Percentiles rank a stretch among this genome's conserved stretches.
Conservation (phyloP, 257 asterid species). For the Petunia secreta region DNA sequence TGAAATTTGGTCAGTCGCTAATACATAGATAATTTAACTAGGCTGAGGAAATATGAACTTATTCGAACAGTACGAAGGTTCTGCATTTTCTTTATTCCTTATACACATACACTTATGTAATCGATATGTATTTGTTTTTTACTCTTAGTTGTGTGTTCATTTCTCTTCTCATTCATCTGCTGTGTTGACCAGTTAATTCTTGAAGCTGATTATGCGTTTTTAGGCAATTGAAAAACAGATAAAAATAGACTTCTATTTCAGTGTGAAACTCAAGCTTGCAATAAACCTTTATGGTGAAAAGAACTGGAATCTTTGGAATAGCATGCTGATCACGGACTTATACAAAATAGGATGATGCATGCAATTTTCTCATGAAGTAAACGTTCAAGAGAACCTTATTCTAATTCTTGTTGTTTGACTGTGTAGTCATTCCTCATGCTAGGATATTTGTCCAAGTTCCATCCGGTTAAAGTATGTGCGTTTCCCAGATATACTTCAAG, state of each 20-base stretch:
- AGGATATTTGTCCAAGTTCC: not conserved
- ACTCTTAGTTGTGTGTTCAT: not conserved
- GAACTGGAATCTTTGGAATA: constrained; percentile 14
- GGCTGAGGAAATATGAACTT: not conserved
- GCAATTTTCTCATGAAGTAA: constrained; percentile 3
- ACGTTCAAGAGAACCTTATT: constrained; percentile 8
- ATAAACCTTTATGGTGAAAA: constrained; percentile 1
- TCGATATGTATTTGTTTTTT: not conserved
- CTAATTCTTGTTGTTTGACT: not conserved
- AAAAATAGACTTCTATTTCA: not conserved
- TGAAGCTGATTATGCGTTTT: not conserved
- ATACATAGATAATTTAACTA: not conserved
- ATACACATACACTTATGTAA: not conserved
- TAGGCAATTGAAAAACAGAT: not conserved
- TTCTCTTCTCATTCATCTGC: constrained; percentile 1
- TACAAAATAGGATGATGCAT: not conserved
- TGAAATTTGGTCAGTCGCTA: not conserved
- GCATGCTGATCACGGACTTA: not conserved
- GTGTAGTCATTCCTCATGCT: not conserved
- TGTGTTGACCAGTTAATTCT: not conserved
- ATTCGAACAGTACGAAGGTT: not conserved
- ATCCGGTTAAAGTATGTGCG: no score
- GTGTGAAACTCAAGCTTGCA: not conserved
- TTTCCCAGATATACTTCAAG: no score
- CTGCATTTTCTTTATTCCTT: not conserved